A percentile compares a stretch with the other conserved stretches of the same genome.
Conservation (phyloP, 164 flowering plant genomes). For the Magnolia sinica region DNA sequence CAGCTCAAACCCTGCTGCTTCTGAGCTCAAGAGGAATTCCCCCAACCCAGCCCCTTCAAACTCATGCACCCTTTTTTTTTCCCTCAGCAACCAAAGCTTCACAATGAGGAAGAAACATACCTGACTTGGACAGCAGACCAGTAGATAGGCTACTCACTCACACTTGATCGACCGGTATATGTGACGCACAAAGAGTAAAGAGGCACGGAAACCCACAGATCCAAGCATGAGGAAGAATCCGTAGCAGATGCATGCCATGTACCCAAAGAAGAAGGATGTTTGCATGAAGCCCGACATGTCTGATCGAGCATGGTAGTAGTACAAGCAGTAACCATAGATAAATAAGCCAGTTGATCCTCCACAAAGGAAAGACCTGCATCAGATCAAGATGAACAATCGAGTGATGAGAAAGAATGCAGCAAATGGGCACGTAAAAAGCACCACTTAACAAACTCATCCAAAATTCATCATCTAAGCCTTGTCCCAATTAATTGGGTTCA, state of each 20-base stretch:
- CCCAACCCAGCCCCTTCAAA: slow-evolving; percentile 12
- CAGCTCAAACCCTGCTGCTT: slow-evolving; percentile 13
- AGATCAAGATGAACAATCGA: slow-evolving; percentile 5
- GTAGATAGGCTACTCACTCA: slow-evolving; percentile 28
- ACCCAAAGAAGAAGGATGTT: slow-evolving; percentile 42
- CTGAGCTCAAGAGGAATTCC: slow-evolving; percentile 16
- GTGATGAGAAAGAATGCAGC: background rate
- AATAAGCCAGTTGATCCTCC: slow-evolving; percentile 42
- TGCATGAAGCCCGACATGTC: slow-evolving; percentile 49
- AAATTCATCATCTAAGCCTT: background rate
- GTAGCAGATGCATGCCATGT: slow-evolving; percentile 46
- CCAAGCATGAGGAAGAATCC: slow-evolving; percentile 47
- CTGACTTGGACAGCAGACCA: slow-evolving; percentile 2
- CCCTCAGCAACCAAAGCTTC: slow-evolving; percentile 13
- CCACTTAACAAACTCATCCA: background rate
- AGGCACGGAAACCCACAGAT: slow-evolving; percentile 39
- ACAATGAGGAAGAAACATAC: slow-evolving; percentile 11
- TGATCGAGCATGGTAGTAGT: slow-evolving; percentile 38
- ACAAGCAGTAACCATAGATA: slow-evolving; percentile 37
- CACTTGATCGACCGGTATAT: slow-evolving; percentile 44
- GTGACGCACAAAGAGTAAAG: slow-evolving; percentile 41
- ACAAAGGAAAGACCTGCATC: slow-evolving; percentile 35
- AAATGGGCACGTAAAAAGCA: background rate
- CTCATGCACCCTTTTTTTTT: slow-evolving; percentile 1
- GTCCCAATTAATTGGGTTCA: no score